Evolutionary conservation across 225 moss, liverwort and hornwort genomes (phyloP).

Genomic region (Sphagnum tenellum): DNA sequence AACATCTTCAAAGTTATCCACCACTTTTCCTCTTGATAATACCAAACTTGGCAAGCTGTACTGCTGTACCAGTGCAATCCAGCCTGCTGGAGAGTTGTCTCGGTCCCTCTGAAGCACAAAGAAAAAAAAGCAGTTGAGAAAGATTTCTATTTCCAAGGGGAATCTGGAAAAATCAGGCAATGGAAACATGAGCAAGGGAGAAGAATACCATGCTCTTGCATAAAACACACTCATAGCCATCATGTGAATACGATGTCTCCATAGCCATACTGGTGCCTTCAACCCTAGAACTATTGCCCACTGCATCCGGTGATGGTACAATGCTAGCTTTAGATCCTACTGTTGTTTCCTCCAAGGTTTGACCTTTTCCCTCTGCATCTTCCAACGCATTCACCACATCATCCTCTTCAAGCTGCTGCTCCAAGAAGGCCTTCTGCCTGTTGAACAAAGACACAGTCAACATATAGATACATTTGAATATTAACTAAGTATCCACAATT

Average conservation of each 20-base stretch:
- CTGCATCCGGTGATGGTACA: too few species aligned
- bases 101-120: slow-evolving; percentile 59
- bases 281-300: neutral
- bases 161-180: too few species aligned
- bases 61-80: slow-evolving; percentile 93
- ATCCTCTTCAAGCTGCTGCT: slow-evolving; percentile 33
- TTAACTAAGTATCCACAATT: neutral
- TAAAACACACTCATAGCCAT: slow-evolving; percentile 76
- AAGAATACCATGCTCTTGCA: slow-evolving; percentile 70
- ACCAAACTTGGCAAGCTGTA: slow-evolving; percentile 71
- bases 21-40: slow-evolving; percentile 19
- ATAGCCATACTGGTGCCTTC: slow-evolving; percentile 17
- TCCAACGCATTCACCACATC: slow-evolving; percentile 21
- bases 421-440: slow-evolving; percentile 90
- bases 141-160: too few species aligned
- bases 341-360: too few species aligned
- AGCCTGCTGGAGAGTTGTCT: slow-evolving; percentile 71
- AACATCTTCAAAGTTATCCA: slow-evolving; percentile 24
- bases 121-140: too few species aligned
- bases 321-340: too few species aligned
- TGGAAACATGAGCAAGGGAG: neutral
- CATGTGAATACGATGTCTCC: slow-evolving; percentile 8
- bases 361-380: too few species aligned
- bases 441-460: neutral
- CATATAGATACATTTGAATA: neutral